These are phyloP conservation scores for Linnemannia hyalina DNA, from an alignment of 192 early-diverging fungal species.

Conservation along the genomic window DNA sequence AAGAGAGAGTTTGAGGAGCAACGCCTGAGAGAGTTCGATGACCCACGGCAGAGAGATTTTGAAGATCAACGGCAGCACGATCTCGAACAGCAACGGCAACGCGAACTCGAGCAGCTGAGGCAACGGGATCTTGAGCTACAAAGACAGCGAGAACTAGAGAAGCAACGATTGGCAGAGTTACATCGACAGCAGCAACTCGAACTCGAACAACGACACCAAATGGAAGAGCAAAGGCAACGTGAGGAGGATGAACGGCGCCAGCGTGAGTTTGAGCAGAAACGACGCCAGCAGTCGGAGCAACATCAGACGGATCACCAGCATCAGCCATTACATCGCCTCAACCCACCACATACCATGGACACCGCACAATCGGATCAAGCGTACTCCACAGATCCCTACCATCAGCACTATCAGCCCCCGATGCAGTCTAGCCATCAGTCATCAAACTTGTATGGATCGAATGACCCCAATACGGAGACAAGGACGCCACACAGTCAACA, in stretches of 20 bases:
- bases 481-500: background rate
- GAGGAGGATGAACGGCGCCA: slow-evolving; percentile 7
- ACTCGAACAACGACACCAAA: background rate
- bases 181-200: slow-evolving; percentile 8
- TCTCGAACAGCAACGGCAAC: background rate
- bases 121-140: background rate
- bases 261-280: background rate
- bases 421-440: background rate
- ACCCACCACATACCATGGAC: background rate
- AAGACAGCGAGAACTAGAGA: background rate
- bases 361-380: background rate
- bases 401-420: background rate
- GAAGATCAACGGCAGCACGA: background rate
- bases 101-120: slow-evolving; percentile 10
- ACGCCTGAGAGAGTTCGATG: slow-evolving; percentile 6
- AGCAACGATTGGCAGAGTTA: background rate
- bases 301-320: background rate
- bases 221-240: background rate
- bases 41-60: background rate
- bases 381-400: background rate
- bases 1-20: slow-evolving; percentile 9
- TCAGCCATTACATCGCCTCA: background rate
- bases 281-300: background rate
- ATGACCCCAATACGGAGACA: background rate
- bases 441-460: background rate